These are phyloP conservation scores for Allantophomopsis cytisporea DNA, from an alignment of 2,329 filamentous ascomycete species.

Conservation along the genomic window DNA sequence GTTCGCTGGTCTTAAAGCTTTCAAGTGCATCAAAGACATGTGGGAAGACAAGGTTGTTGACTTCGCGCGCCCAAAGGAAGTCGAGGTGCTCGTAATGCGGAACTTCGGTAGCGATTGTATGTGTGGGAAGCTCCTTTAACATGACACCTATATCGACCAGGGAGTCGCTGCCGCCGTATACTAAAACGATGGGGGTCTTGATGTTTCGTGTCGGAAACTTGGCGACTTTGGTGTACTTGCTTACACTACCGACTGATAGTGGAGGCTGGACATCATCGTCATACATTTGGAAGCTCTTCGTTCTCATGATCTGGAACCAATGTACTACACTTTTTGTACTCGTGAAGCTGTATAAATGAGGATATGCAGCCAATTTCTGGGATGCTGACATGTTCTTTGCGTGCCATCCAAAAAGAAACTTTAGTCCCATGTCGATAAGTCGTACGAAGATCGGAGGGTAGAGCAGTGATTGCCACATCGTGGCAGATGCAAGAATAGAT, in stretches of 20 bases:
- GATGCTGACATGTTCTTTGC: constrained; percentile 69
- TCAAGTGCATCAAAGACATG: constrained; percentile 86
- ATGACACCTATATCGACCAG: constrained; percentile 89
- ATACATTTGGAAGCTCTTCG: constrained; percentile 94
- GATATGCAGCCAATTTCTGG: constrained; percentile 91
- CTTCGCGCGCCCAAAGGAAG: constrained; percentile 85
- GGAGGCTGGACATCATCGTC: constrained; percentile 84
- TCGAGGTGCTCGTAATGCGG: constrained; percentile 94
- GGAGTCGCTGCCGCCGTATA: constrained; percentile 90
- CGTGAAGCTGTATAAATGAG: constrained; percentile 92
- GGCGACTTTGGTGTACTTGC: constrained; percentile 89
- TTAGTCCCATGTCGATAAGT: constrained; percentile 68
- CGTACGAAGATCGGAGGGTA: constrained; percentile 90
- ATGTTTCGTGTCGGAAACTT: constrained; percentile 96
- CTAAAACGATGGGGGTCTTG: constrained; percentile 82
- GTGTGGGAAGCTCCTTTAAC: constrained; percentile 73
- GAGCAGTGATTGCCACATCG: constrained; percentile 93
- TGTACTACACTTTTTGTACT: constrained; percentile 96
- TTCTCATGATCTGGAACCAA: constrained; percentile 99
- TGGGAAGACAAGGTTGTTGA: constrained; percentile 72
- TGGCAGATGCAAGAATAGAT: constrained; percentile 82
- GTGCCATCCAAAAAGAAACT: constrained; percentile 83
- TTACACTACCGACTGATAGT: constrained; percentile 53
- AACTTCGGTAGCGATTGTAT: constrained; percentile 77
- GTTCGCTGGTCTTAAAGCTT: constrained; percentile 45